Conservation (phyloP, 2,329 filamentous ascomycete genomes). For the Sarocladium brachiariae region DNA sequence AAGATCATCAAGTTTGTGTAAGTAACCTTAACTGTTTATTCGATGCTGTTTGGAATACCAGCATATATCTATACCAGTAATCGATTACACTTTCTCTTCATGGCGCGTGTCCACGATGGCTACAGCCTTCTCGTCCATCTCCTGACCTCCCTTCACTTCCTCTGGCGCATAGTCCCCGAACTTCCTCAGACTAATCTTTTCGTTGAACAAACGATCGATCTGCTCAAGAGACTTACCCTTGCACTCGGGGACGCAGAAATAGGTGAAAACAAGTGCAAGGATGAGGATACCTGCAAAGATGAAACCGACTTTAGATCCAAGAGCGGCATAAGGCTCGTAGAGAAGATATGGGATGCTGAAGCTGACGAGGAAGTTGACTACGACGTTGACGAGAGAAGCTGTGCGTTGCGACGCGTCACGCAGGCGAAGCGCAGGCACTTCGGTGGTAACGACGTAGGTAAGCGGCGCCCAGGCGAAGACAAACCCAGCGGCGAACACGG, state of each 20-base stretch:
- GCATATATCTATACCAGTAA: background rate
- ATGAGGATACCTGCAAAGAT: conserved; percentile 14
- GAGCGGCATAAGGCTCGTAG: conserved; percentile 24
- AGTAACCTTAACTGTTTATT: too few relatives aligned
- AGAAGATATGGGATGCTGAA: conserved; percentile 32
- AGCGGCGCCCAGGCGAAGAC: conserved; percentile 25
- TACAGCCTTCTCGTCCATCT: background rate
- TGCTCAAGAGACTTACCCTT: conserved; percentile 17
- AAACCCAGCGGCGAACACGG: conserved; percentile 22
- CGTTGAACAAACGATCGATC: conserved; percentile 19
- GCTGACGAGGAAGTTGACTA: conserved; percentile 24
- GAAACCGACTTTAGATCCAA: conserved; percentile 26
- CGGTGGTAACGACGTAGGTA: conserved; percentile 26
- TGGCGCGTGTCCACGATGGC: background rate
- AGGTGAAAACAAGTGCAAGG: conserved; percentile 14
- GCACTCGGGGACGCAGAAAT: conserved; percentile 17
- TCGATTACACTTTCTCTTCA: background rate
- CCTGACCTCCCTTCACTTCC: background rate
- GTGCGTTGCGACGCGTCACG: conserved; percentile 23
- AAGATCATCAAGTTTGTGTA: background rate
- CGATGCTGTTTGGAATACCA: background rate
- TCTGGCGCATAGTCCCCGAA: conserved; percentile 41
- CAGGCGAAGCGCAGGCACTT: conserved; percentile 24
- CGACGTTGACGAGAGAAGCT: conserved; percentile 22
- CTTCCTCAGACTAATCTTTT: conserved; percentile 14